Evolutionary conservation across 495 filamentous ascomycete species (phyloP).

Genomic region (Aspergillus olivimuriae): DNA sequence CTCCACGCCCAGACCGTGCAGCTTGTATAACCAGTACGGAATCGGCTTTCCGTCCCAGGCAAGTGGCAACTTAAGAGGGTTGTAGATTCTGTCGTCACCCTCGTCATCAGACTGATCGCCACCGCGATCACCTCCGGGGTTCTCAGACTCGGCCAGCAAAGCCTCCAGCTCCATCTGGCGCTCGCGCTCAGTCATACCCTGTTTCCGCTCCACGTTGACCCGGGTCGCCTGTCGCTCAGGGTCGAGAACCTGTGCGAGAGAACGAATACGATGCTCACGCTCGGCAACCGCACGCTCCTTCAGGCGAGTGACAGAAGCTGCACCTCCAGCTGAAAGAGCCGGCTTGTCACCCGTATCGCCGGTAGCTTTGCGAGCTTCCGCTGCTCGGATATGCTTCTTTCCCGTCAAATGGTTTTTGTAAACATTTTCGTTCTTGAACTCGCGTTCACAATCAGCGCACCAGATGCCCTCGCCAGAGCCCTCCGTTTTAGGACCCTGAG

Average conservation of each 20-base stretch:
- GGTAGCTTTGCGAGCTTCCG: constrained; percentile 50
- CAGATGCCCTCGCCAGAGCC: constrained; percentile 68
- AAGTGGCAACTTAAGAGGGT: constrained; percentile 89
- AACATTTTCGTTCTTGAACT: constrained; percentile 92
- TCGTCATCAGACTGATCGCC: constrained; percentile 60
- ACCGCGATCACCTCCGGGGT: constrained; percentile 36
- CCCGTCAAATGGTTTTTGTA: constrained; percentile 83
- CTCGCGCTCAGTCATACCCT: constrained; percentile 94
- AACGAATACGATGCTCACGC: constrained; percentile 75
- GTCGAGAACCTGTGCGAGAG: constrained; percentile 67
- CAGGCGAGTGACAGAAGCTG: constrained; percentile 45
- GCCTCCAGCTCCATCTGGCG: constrained; percentile 86
- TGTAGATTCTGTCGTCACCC: constrained; percentile 82
- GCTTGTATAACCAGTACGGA: constrained; percentile 96
- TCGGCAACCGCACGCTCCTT: constrained; percentile 91
- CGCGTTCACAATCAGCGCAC: constrained; percentile 87
- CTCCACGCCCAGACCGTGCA: constrained; percentile 92
- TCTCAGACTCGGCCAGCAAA: constrained; percentile 60
- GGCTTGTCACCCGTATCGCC: constrained; percentile 20
- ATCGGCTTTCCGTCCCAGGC: constrained; percentile 99
- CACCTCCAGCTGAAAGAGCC: constrained; percentile 14
- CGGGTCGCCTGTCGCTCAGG: constrained; percentile 76
- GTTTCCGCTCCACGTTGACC: constrained; percentile 88
- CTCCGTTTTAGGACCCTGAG: constrained; percentile 42
- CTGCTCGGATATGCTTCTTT: constrained; percentile 86